Conservation (phyloP, 2,329 filamentous ascomycete species). For the Talaromyces amestolkiae region DNA sequence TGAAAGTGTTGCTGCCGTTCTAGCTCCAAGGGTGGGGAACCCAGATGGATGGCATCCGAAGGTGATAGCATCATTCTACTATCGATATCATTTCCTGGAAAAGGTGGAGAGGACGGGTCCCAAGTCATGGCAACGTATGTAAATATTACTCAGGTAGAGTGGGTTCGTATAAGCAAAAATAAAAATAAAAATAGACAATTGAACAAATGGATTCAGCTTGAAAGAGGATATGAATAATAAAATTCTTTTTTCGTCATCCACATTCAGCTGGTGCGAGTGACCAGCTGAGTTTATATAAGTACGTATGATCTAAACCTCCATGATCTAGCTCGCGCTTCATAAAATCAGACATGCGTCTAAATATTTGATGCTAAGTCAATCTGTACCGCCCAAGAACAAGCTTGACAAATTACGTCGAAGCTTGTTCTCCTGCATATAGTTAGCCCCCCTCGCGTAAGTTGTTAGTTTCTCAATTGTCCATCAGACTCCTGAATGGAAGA, state of each 20-base stretch:
- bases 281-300: neutral
- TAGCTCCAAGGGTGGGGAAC: neutral
- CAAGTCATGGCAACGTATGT: slow-evolving; percentile 2
- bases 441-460: neutral
- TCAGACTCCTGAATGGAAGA: neutral
- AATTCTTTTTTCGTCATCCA: neutral
- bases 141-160: neutral
- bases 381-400: neutral
- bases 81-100: neutral
- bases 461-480: neutral
- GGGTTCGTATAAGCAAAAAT: neutral
- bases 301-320: neutral
- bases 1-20: neutral
- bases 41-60: neutral
- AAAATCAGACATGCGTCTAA: neutral
- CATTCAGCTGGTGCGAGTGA: neutral
- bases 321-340: neutral
- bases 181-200: neutral
- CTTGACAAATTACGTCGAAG: slow-evolving; percentile 1
- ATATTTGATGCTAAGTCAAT: neutral
- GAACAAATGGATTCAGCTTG: neutral
- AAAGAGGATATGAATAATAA: neutral
- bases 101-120: neutral
- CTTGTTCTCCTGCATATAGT: neutral
- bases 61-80: neutral